These are phyloP conservation scores for Cryptosporidium muris DNA, from an alignment of 169 alveolate species.

Conservation along the genomic window DNA sequence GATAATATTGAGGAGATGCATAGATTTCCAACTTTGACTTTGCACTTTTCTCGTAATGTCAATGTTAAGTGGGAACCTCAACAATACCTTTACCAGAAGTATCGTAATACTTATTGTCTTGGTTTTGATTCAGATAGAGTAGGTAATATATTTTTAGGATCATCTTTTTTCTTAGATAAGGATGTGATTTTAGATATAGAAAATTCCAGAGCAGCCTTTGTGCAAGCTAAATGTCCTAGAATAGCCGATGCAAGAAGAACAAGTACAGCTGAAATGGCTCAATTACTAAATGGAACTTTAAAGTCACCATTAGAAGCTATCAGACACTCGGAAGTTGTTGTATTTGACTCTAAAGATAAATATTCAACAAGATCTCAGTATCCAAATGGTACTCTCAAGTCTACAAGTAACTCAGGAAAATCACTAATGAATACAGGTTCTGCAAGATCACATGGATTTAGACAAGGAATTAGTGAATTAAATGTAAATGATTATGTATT, in stretches of 20 bases:
- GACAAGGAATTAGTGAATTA: too few species aligned
- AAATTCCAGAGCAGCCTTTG: slow-evolving; percentile 64
- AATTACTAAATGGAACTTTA: slow-evolving; percentile 41
- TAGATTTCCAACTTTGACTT: slow-evolving; percentile 52
- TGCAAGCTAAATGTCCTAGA: slow-evolving; percentile 40
- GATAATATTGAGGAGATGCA: slow-evolving; percentile 47
- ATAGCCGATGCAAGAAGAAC: slow-evolving; percentile 71
- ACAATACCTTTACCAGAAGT: slow-evolving; percentile 57
- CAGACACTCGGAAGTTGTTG: slow-evolving; percentile 62
- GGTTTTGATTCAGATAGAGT: slow-evolving; percentile 66
- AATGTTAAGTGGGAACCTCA: slow-evolving; percentile 46
- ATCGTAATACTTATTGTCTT: slow-evolving; percentile 62
- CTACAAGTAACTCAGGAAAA: background rate
- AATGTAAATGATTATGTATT: too few species aligned
- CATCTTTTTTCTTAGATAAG: slow-evolving; percentile 59
- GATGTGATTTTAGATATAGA: slow-evolving; percentile 54
- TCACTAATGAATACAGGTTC: background rate
- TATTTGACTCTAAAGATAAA: slow-evolving; percentile 31
- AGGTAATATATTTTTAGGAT: slow-evolving; percentile 35
- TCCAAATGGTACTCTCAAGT: background rate
- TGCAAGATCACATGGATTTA: too few species aligned
- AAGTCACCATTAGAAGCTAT: slow-evolving; percentile 42
- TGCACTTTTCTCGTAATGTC: slow-evolving; percentile 28
- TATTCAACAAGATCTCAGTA: too few species aligned
- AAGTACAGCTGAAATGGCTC: slow-evolving; percentile 58